Conservation (phyloP, 805 yeast species). For the Metschnikowia dekortorum region DNA sequence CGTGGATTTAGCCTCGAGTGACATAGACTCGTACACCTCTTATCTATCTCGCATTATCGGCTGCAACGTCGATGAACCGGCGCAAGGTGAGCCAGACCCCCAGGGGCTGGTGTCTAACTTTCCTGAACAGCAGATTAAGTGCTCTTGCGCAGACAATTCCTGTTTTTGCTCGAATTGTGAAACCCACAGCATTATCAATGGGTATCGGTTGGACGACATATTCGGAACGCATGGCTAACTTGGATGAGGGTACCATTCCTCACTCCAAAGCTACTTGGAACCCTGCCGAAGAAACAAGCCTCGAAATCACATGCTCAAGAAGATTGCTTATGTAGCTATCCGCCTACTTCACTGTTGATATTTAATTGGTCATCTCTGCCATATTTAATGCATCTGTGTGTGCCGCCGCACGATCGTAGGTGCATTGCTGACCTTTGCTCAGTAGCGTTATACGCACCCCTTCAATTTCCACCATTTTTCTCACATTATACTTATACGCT, state of each 20-base stretch:
- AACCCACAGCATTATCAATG: slow-evolving; percentile 42
- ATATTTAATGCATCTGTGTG: neutral
- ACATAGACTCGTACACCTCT: slow-evolving; percentile 4
- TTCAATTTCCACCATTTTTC: slow-evolving; percentile 1
- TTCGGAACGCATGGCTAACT: slow-evolving; percentile 14
- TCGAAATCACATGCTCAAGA: neutral
- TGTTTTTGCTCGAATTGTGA: slow-evolving; percentile 38
- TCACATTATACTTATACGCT: neutral
- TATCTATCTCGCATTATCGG: slow-evolving; percentile 5
- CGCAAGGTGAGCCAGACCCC: neutral
- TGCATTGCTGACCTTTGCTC: neutral
- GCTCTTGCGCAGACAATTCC: slow-evolving; percentile 15
- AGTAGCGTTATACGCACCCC: slow-evolving; percentile 3
- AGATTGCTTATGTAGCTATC: neutral
- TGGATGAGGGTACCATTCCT: neutral
- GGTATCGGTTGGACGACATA: slow-evolving; percentile 36
- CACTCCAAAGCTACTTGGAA: neutral
- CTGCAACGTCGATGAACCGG: slow-evolving; percentile 3
- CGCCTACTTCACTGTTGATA: neutral
- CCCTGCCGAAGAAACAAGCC: neutral
- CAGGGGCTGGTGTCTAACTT: neutral
- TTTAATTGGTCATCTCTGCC: neutral
- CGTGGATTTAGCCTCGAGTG: neutral
- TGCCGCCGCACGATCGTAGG: neutral
- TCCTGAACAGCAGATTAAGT: slow-evolving; percentile 3